A percentile compares a stretch with the other conserved stretches of the same genome.
These are phyloP conservation scores for Paraphaeosphaeria sporulosa DNA, from an alignment of 2,329 filamentous ascomycete species.

Conservation along the genomic window DNA sequence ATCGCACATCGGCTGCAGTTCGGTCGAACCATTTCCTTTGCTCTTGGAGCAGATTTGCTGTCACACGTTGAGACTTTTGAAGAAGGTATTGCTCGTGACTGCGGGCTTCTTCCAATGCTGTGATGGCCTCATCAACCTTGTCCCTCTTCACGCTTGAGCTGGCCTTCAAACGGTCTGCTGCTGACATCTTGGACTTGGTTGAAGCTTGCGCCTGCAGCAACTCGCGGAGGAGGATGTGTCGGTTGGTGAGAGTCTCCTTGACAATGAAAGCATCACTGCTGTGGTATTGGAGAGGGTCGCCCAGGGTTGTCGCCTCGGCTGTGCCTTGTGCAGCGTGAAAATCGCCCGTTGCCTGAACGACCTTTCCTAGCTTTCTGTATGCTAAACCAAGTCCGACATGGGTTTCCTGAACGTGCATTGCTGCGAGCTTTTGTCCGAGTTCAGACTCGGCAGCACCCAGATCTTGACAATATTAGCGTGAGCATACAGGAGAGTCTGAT, in stretches of 20 bases:
- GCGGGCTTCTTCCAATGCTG: constrained; percentile 84
- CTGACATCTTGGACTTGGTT: constrained; percentile 81
- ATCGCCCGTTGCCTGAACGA: constrained; percentile 92
- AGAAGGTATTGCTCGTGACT: constrained; percentile 81
- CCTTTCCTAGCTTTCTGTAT: constrained; percentile 92
- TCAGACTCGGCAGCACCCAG: constrained; percentile 92
- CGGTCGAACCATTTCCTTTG: constrained; percentile 89
- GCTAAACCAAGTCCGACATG: constrained; percentile 88
- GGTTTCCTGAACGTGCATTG: constrained; percentile 88
- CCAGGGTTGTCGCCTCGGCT: constrained; percentile 91
- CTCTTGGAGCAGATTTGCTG: constrained; percentile 85
- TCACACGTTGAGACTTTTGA: constrained; percentile 88
- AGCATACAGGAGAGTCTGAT: not conserved
- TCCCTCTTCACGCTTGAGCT: constrained; percentile 87
- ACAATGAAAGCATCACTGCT: constrained; percentile 96
- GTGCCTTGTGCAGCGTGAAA: constrained; percentile 97
- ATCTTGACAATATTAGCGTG: constrained; percentile 62
- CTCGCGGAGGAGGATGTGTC: constrained; percentile 93
- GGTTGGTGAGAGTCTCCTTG: constrained; percentile 96
- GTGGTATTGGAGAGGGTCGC: constrained; percentile 93
- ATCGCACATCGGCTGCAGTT: constrained; percentile 82
- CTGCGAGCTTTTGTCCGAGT: constrained; percentile 86
- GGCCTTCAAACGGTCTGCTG: constrained; percentile 87
- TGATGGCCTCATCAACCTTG: constrained; percentile 98
- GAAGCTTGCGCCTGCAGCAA: constrained; percentile 88